These are phyloP conservation scores for Tetracladium maxilliforme DNA, from an alignment of 2,329 filamentous ascomycete genomes.

Conservation along the genomic window DNA sequence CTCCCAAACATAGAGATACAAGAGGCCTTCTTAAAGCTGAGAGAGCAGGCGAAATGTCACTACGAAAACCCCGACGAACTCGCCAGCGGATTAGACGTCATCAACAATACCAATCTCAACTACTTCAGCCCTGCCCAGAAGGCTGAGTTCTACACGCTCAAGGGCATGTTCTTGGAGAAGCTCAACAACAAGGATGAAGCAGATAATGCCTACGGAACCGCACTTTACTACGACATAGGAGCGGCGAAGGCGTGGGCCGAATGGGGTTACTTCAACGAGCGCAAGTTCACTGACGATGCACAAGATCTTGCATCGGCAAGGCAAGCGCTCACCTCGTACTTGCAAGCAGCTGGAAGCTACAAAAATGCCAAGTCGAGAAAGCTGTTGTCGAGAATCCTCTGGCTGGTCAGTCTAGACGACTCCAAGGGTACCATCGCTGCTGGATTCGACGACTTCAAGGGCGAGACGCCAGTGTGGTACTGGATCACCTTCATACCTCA, in stretches of 20 bases:
- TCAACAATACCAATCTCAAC: constrained; percentile 98
- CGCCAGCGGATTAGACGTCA: constrained; percentile 86
- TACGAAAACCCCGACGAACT: constrained; percentile 93
- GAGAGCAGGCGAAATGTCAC: constrained; percentile 98
- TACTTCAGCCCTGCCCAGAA: constrained; percentile 96
- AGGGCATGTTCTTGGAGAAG: constrained; percentile 98
- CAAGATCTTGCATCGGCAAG: constrained; percentile 69
- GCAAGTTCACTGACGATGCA: constrained; percentile 86
- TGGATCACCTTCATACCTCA: constrained; percentile 99
- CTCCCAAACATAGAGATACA: constrained; percentile 99
- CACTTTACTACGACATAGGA: constrained; percentile 88
- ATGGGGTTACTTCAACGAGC: constrained; percentile 97
- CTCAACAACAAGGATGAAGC: constrained; percentile 82
- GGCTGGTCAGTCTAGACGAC: constrained; percentile 90
- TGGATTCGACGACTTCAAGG: constrained; percentile 93
- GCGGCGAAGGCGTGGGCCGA: constrained; percentile 97
- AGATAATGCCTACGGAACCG: constrained; percentile 86
- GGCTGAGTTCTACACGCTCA: constrained; percentile 96
- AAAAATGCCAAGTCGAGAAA: constrained; percentile 96
- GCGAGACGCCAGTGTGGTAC: constrained; percentile 96
- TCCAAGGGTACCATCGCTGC: constrained; percentile 67
- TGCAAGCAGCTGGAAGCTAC: constrained; percentile 91
- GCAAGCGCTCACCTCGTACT: constrained; percentile 87
- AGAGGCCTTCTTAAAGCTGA: constrained; percentile 91
- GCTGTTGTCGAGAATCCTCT: constrained; percentile 81